Base-by-base conservation (phyloP, 768 basidiomycete genomes). In the Termitomyces bulborhizus region DNA sequence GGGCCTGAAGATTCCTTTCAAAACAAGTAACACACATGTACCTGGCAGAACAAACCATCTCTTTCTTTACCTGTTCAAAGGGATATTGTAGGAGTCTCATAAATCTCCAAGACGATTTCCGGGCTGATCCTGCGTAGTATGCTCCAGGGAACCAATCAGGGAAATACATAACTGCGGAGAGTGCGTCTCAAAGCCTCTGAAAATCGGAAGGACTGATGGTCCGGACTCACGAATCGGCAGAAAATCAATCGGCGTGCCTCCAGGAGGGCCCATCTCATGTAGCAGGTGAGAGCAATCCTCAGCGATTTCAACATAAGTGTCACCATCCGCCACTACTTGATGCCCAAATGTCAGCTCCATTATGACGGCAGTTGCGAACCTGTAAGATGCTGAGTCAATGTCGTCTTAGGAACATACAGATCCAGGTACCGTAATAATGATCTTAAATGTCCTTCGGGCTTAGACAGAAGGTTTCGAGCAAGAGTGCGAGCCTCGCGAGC, bases 121-220 rank as follows among this genome's bases (percentile, higher is more conserved):
- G 34, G 9, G 70, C 68, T 8, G 53, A 57, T 8, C 29, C 44
- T 0, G 58, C 61, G n/a, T 62, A 66, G 29, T 63, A 57, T 3
- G 65, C 50, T 12, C 71, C 67, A 6, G 70, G 70, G 46, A 72
- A 66, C 72, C 72, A 71, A 0, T 59, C 53, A 6, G 71, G 71
- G 13, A 72, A 57, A 45, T 69, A 48, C 29, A 56, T 60, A 1
- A 71, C 71, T 72, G 34, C 44, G 4, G 16, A 37, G 21, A 37
- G 21, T 21, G n/a, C 12, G 45, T 24, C 1, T 43, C 21, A 21
- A 15, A 39, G 6, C 1, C 29, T 29, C 4, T 29, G 24, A 26
- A n/a, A 24, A 8, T 16, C 6, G 6, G 16, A 29, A n/a, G 16
- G 11, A 15, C 15, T 8, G 3, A 15, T 2, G 4, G 44, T n/a